A percentile compares a stretch with the other conserved stretches of the same genome.
phyloP scores from a whole-genome alignment of 139 green algal genomes.

The Chlamydomonas incerta region DNA sequence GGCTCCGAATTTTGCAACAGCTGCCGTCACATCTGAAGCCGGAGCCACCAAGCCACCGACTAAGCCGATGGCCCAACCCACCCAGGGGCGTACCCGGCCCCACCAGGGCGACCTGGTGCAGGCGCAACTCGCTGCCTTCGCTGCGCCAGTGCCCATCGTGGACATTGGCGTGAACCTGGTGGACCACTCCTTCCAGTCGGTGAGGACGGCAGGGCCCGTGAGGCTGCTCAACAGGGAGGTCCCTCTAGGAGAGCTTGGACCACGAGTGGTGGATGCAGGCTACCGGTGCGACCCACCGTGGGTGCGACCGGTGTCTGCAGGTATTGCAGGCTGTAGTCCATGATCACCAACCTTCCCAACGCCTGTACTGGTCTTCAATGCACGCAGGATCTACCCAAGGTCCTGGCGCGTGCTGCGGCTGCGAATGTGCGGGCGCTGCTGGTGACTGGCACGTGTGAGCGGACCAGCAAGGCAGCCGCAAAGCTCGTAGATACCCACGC shows the following conservation, averaged over 20 bases:
- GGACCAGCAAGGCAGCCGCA: slow-evolving; percentile 45
- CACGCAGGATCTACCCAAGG: slow-evolving; percentile 69
- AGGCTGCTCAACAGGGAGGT: too few species aligned
- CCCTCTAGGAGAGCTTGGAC: too few species aligned
- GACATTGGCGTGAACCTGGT: slow-evolving; percentile 80
- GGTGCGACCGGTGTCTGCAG: too few species aligned
- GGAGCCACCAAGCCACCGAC: too few species aligned
- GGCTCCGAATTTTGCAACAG: too few species aligned
- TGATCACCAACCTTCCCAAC: too few species aligned
- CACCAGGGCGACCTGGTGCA: slow-evolving; percentile 57
- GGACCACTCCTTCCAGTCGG: slow-evolving; percentile 63
- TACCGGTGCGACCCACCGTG: too few species aligned
- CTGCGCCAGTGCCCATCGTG: slow-evolving; percentile 47
- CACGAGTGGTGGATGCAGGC: too few species aligned
- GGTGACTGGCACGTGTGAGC: slow-evolving; percentile 66
- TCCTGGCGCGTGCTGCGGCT: slow-evolving; percentile 60
- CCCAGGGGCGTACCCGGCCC: background rate
- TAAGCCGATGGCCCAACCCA: too few species aligned
- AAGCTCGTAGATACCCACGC: slow-evolving; percentile 43
- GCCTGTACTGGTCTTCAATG: too few species aligned
- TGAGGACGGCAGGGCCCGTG: background rate
- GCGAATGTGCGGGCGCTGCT: slow-evolving; percentile 54
- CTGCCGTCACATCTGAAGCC: too few species aligned
- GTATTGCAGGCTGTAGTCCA: too few species aligned
- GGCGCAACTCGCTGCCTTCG: slow-evolving; percentile 15